phyloP scores from a whole-genome alignment of 306 rosid species.

The Canavalia gladiata region DNA sequence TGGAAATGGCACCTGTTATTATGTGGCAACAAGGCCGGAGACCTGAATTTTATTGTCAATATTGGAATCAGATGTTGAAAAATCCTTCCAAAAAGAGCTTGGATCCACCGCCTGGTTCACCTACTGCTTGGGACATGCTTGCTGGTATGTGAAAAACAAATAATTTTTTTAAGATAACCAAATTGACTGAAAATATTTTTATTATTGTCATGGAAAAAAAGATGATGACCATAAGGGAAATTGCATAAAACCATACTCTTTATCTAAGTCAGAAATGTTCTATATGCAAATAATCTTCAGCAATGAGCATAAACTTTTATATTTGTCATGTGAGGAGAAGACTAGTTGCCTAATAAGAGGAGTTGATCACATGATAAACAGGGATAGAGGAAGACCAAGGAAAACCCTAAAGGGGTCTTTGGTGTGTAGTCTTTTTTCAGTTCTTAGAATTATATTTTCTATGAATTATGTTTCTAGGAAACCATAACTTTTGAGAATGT shows the following conservation, averaged over 20 bases:
- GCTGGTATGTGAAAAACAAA: constrained; percentile 62
- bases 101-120: constrained; percentile 61
- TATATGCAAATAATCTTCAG: constrained; percentile 13
- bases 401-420: neutral
- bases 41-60: constrained; percentile 74
- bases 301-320: neutral
- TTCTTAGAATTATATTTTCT: neutral
- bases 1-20: constrained; percentile 92
- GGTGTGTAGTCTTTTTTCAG: neutral
- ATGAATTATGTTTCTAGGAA: neutral
- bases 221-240: neutral
- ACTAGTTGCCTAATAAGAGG: constrained; percentile 5
- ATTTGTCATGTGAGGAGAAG: neutral
- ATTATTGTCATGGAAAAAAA: neutral
- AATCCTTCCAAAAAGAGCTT: constrained; percentile 65
- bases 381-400: neutral
- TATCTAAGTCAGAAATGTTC: constrained; percentile 14
- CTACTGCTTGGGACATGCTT: constrained; percentile 83
- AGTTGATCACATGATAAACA: neutral
- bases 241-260: constrained; percentile 32
- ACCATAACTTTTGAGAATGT: neutral
- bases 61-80: constrained; percentile 73
- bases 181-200: constrained; percentile 7
- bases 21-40: constrained; percentile 77
- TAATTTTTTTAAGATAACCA: constrained; percentile 11